Evolutionary conservation across 345 rosid genomes (phyloP), one percentile per base, ranked within the genome.

Genomic region (Abelmoschus esculentus): DNA sequence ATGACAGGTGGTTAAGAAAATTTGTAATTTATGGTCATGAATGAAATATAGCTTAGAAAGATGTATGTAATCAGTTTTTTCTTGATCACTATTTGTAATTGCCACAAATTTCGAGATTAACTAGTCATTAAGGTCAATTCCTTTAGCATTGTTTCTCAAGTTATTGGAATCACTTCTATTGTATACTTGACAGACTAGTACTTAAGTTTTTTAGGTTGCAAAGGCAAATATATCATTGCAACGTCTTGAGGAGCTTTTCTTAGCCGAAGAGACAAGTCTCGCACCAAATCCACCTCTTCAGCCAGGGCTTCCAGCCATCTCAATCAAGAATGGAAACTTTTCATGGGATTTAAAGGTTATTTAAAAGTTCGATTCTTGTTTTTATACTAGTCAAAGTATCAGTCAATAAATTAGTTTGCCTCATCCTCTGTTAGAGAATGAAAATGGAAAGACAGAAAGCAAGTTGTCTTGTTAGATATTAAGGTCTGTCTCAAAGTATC

Each of bases 291-390:
- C 96, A 71, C 93, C 96, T 42, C 86, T 85, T 81, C 83, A 85
- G 69, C 86, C 84, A 26, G 91, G 79, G 60, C 80, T 77, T 80
- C 90, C 96, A 40, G 89, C 93, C 69, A 81, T 95, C 75, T 88
- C 90, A 44, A 91, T 95, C 12, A 83, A 84, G 80, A 72, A 90
- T 76, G 99, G 99, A 57, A 64, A 72, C 68, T 95, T 91, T 77
- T 91, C 93, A 56, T 95, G 99, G 99, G 93, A 95, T 75, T 76
- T 86, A 61, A 86, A 91, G 96, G 99, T 95, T 67, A 52, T 60
- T 40, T 1, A 34, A 52, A 26, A 22, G 34, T 38, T 67, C 56
- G 36, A 46, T 4, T 66, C 36, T 36, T 46, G 52, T 29, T 66
- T 29, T 19, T 18, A 5, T 38, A 38, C n/a, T 42, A 40, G 32